Evolutionary conservation across 169 alveolate species (phyloP), one percentile per base, ranked within the genome.

Genomic region (Perkinsus olseni): DNA sequence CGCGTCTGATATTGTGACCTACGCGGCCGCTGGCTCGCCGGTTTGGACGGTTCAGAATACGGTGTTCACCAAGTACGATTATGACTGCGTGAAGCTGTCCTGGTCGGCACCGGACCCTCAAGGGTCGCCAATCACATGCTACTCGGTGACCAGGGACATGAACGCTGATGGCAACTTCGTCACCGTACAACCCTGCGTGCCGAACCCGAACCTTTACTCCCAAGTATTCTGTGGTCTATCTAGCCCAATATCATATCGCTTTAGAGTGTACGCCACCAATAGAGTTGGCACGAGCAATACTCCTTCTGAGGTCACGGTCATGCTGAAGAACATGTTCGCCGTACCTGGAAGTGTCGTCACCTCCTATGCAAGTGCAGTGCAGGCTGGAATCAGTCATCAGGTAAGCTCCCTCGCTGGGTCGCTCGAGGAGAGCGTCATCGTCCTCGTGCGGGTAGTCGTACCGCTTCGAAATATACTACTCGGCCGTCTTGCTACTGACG

Each of bases 21-120:
- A 91, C 39, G 93, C 62, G 40, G 48, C 93, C 40, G 93, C 93
- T 34, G 93, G 93, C 31, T 48, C 37, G 40, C 93, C 93, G 39
- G 74, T 91, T 8, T 91, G 62, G 74, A 39, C 93, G 38, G 38
- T 45, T 31, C 93, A 91, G 39, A 91, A 39, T 4, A 48, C 93
- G 31, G 62, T 51, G 82, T 37, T 91, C 40, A 91, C 82, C 37
- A 91, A 91, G 24, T 39, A 39, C 39, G 93, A 62, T 28, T 48
- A 48, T n/a, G 93, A 39, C 74, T 48, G 62, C 39, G 74, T 91
- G 39, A 48, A 45, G n/a, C 37, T 91, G 39, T 31, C 82, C 20
- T 91, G 93, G 93, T 38, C 36, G 74, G 62, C 62, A 38, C 93
- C 93, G 21, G 93, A 91, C 39, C 82, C 48, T 28, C 34, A 45